A percentile compares a stretch with the other conserved stretches of the same genome.
phyloP scores from a whole-genome alignment of 768 basidiomycete species.

The Mycena floridula region DNA sequence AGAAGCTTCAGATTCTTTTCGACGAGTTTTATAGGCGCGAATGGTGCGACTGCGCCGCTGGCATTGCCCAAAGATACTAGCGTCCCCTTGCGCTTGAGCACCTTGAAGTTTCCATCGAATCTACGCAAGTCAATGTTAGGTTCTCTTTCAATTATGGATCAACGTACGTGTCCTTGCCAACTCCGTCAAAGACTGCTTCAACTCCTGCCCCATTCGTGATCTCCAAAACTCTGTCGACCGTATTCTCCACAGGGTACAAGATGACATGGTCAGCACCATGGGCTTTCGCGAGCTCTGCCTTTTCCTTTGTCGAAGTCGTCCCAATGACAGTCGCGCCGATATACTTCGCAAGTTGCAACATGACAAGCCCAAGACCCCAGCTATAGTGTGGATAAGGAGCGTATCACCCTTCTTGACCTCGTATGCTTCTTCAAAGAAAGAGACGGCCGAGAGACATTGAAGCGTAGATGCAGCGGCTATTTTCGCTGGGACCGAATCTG shows the following conservation, averaged over 20 bases:
- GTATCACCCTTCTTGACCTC: constrained; percentile 73
- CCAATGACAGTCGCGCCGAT: constrained; percentile 89
- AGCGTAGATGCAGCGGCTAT: constrained; percentile 62
- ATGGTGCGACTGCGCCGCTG: constrained; percentile 75
- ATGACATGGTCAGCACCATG: constrained; percentile 88
- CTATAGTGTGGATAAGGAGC: constrained; percentile 59
- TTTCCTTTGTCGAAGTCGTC: constrained; percentile 81
- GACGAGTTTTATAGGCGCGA: constrained; percentile 64
- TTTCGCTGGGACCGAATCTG: constrained; percentile 49
- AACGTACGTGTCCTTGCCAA: constrained; percentile 91
- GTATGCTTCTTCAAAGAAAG: constrained; percentile 82
- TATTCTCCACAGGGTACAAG: constrained; percentile 70
- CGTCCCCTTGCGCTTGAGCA: constrained; percentile 83
- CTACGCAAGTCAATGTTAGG: constrained; percentile 26
- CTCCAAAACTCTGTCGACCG: constrained; percentile 65
- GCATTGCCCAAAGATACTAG: constrained; percentile 91
- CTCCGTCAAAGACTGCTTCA: constrained; percentile 87
- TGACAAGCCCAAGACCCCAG: neutral
- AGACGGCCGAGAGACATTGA: constrained; percentile 75
- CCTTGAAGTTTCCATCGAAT: constrained; percentile 74
- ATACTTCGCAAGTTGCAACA: constrained; percentile 30
- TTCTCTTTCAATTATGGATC: too few species aligned
- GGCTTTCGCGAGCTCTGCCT: constrained; percentile 71
- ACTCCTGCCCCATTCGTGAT: constrained; percentile 78
- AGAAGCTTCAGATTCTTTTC: constrained; percentile 79